Percentiles rank a stretch among this genome's conserved stretches.
Conservation (phyloP, 2,329 filamentous ascomycete species). For the Penicillium oxalicum region DNA sequence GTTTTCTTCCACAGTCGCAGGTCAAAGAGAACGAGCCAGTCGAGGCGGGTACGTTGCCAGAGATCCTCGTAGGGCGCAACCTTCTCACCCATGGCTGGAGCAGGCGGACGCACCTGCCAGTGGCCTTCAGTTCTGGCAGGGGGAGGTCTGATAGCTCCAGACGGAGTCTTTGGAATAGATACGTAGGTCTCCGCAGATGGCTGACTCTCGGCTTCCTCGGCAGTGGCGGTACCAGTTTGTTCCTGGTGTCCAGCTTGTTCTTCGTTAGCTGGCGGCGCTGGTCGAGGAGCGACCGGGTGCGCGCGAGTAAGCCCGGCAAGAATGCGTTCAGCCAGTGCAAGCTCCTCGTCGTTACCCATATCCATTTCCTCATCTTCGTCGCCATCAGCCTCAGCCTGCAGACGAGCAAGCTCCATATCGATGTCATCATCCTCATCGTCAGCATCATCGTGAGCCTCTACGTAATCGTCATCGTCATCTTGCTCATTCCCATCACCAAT, state of each 20-base stretch:
- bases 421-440: slow-evolving; percentile 42
- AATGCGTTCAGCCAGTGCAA: slow-evolving; percentile 72
- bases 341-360: slow-evolving; percentile 55
- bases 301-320: slow-evolving; percentile 67
- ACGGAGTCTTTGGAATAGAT: slow-evolving; percentile 77
- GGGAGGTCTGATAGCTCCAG: slow-evolving; percentile 39
- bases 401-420: slow-evolving; percentile 27
- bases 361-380: slow-evolving; percentile 51
- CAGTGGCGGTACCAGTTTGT: slow-evolving; percentile 7
- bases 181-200: slow-evolving; percentile 32
- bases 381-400: slow-evolving; percentile 37
- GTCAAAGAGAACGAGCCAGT: slow-evolving; percentile 93
- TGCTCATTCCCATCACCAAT: slow-evolving; percentile 25
- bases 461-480: slow-evolving; percentile 42
- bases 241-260: slow-evolving; percentile 18
- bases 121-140: slow-evolving; percentile 58
- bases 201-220: slow-evolving; percentile 9
- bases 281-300: slow-evolving; percentile 58
- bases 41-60: slow-evolving; percentile 79
- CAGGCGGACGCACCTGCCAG: slow-evolving; percentile 76
- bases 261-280: slow-evolving; percentile 22
- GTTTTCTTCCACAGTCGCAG: slow-evolving; percentile 94
- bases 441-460: slow-evolving; percentile 46
- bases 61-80: slow-evolving; percentile 76
- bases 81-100: slow-evolving; percentile 58